These are phyloP conservation scores for Daldinia concentrica DNA, from an alignment of 495 filamentous ascomycete species.

Conservation along the genomic window DNA sequence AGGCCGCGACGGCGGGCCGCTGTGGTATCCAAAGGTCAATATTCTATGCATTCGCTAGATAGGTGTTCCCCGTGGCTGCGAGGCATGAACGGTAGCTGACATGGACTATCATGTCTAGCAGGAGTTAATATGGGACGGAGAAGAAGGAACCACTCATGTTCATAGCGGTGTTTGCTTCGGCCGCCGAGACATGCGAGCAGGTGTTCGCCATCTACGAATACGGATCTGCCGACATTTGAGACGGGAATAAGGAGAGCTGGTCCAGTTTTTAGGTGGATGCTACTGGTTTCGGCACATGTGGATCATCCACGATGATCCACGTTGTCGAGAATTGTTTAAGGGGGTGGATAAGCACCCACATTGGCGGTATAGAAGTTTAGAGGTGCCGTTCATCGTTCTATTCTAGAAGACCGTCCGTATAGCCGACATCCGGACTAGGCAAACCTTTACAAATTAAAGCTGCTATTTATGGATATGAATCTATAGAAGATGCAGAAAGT, in stretches of 20 bases:
- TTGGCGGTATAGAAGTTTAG: neutral
- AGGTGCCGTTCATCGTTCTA: neutral
- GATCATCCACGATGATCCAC: neutral
- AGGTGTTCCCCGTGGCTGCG: neutral
- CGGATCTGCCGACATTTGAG: neutral
- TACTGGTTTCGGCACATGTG: neutral
- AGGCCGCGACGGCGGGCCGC: conserved; percentile 12
- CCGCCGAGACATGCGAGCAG: neutral
- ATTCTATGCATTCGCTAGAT: neutral
- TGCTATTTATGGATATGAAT: neutral
- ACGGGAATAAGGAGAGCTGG: neutral
- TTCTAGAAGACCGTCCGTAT: neutral
- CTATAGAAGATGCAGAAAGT: neutral
- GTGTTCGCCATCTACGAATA: neutral
- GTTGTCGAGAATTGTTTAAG: neutral
- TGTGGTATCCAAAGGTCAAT: neutral
- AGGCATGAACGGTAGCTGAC: neutral
- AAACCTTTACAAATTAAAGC: neutral
- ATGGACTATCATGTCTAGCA: neutral
- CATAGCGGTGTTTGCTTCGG: neutral
- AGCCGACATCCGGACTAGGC: neutral
- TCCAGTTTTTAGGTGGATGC: neutral
- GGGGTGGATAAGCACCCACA: neutral
- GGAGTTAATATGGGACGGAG: neutral
- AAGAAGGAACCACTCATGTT: neutral